Percentiles rank a stretch among this genome's conserved stretches.
Evolutionary conservation across 441 rosid genomes (phyloP).

Genomic region (Bruguiera hainesii): DNA sequence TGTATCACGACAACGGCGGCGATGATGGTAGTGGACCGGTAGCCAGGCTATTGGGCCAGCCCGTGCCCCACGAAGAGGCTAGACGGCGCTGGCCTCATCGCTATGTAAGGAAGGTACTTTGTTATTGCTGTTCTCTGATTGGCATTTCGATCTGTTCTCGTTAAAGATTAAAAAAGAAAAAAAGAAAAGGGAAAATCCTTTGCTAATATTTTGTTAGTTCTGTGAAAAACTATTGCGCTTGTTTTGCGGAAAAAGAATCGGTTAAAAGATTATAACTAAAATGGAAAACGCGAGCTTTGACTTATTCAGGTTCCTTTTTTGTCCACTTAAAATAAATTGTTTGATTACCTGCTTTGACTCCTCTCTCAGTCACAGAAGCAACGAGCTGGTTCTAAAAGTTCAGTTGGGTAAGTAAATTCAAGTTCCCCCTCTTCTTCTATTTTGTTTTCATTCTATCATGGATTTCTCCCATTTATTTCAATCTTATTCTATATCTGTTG

Average conservation of each 20-base stretch:
- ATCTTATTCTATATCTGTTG: not conserved
- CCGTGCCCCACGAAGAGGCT: slow-evolving; percentile 41
- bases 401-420: slow-evolving; percentile 24
- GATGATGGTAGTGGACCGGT: slow-evolving; percentile 20
- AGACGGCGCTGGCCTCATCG: slow-evolving; percentile 50
- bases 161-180: not conserved
- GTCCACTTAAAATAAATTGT: not conserved
- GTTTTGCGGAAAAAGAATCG: no score
- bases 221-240: no score
- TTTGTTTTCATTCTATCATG: not conserved
- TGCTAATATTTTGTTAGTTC: no score
- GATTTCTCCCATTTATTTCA: not conserved
- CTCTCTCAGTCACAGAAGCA: slow-evolving; percentile 17
- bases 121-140: not conserved
- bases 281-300: no score
- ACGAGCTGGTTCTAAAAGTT: slow-evolving; percentile 4
- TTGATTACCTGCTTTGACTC: not conserved
- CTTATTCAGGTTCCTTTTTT: not conserved
- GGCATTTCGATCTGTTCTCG: no score
- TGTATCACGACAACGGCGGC: not conserved
- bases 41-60: slow-evolving; percentile 35
- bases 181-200: no score
- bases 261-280: no score
- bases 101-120: slow-evolving; percentile 31
- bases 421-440: not conserved